Conservation (phyloP, 208 protist genomes). For the Wallacemonas sp. region DNA sequence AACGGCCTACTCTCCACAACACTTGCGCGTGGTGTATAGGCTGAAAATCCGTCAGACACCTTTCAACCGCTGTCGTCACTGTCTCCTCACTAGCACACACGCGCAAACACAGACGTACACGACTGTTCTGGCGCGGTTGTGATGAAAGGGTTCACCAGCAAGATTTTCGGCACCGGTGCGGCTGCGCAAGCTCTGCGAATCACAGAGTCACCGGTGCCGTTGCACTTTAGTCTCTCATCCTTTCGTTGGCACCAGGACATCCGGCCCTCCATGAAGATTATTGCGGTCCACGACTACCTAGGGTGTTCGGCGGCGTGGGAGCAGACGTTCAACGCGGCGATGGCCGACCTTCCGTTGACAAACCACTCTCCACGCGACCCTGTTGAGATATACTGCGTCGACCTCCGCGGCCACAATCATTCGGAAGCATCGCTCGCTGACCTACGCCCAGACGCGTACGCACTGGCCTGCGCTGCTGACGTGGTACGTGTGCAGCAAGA, state of each 20-base stretch:
- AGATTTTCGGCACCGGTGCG: neutral
- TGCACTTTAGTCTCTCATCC: conserved; percentile 56
- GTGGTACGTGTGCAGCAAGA: conserved; percentile 50
- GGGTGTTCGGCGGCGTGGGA: conserved; percentile 55
- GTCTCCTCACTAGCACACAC: too few relatives aligned
- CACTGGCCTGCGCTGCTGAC: conserved; percentile 53
- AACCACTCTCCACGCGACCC: conserved; percentile 42
- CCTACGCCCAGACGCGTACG: conserved; percentile 19
- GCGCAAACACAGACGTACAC: too few relatives aligned
- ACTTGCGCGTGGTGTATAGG: too few relatives aligned
- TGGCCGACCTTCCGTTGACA: conserved; percentile 42
- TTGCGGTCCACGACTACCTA: conserved; percentile 80
- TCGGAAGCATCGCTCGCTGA: conserved; percentile 19
- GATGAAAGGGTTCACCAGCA: conserved; percentile 7
- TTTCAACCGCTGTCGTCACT: too few relatives aligned
- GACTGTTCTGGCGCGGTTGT: neutral
- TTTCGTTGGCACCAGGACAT: conserved; percentile 87
- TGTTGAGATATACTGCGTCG: conserved; percentile 75
- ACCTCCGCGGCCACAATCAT: conserved; percentile 76
- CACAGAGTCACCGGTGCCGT: conserved; percentile 15
- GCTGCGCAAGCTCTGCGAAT: conserved; percentile 1
- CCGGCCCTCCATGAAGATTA: conserved; percentile 49
- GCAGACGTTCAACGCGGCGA: conserved; percentile 44
- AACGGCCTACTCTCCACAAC: too few relatives aligned
- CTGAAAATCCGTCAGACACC: too few relatives aligned